Conservation (phyloP, 768 basidiomycete species). For the Tricholoma sp. region DNA sequence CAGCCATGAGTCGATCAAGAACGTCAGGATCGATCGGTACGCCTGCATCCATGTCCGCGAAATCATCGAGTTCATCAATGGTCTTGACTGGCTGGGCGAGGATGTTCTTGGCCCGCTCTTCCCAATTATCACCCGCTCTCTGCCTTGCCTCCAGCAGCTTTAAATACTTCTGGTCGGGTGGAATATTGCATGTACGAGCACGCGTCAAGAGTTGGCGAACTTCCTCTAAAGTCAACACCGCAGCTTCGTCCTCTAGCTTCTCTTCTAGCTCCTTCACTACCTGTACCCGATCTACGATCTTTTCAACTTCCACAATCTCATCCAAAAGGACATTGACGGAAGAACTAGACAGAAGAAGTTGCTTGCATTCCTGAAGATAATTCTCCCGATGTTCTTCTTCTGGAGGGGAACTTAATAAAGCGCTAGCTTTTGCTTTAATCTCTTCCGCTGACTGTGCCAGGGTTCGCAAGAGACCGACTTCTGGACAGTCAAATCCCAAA, state of each 20-base stretch:
- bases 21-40: conserved; percentile 69
- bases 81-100: conserved; percentile 69
- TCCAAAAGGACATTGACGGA: conserved; percentile 82
- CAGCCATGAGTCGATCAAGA: conserved; percentile 57
- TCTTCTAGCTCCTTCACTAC: conserved; percentile 73
- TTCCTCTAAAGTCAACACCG: conserved; percentile 64
- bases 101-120: conserved; percentile 58
- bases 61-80: conserved; percentile 71
- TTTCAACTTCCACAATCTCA: conserved; percentile 72
- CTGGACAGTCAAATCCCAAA: conserved; percentile 81
- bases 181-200: conserved; percentile 63
- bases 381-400: conserved; percentile 43
- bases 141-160: conserved; percentile 59
- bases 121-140: conserved; percentile 73
- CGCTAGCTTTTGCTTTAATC: conserved; percentile 48
- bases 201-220: conserved; percentile 69
- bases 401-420: conserved; percentile 41
- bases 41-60: conserved; percentile 56
- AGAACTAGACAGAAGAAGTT: conserved; percentile 61
- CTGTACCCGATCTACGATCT: conserved; percentile 75
- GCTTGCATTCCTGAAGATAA: conserved; percentile 67
- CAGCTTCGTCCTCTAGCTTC: conserved; percentile 59
- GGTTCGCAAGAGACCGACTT: conserved; percentile 52
- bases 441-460: conserved; percentile 64
- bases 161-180: conserved; percentile 61